Evolutionary conservation across 352 stramenopile species (phyloP).

Genomic region (Phytophthora gonapodyides): DNA sequence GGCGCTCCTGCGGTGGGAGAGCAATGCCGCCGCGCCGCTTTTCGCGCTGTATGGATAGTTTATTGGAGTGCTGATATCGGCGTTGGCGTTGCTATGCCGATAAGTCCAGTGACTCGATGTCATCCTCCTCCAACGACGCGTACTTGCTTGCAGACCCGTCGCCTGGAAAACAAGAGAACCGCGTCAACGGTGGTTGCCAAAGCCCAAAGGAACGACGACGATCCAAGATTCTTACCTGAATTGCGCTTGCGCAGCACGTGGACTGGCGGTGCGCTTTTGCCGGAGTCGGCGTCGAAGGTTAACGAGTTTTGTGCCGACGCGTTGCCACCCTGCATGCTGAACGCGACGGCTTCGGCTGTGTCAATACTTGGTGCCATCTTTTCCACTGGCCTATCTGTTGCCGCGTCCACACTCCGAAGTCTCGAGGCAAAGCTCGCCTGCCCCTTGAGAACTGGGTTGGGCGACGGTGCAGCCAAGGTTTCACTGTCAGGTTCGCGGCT

Average conservation of each 20-base stretch:
- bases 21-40: conserved; percentile 73
- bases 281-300: conserved; percentile 4
- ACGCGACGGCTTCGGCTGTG: conserved; percentile 8
- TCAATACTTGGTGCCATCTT: conserved; percentile 13
- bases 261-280: conserved; percentile 14
- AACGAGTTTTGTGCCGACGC: conserved; percentile 3
- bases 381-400: conserved; percentile 8
- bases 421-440: conserved; percentile 18
- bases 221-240: conserved; percentile 10
- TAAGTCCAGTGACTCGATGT: conserved; percentile 28
- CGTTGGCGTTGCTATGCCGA: neutral
- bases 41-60: conserved; percentile 64
- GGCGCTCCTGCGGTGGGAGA: conserved; percentile 77
- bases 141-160: conserved; percentile 17
- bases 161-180: neutral
- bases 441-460: neutral
- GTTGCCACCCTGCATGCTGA: conserved; percentile 26
- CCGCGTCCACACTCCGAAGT: conserved; percentile 21
- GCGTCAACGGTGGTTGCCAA: neutral
- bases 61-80: too few species aligned
- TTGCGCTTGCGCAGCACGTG: conserved; percentile 25
- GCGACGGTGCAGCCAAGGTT: neutral
- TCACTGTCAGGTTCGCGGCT: neutral
- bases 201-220: neutral
- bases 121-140: conserved; percentile 3